phyloP scores from a whole-genome alignment of 495 filamentous ascomycete species.

The Podospora pseudocomata region DNA sequence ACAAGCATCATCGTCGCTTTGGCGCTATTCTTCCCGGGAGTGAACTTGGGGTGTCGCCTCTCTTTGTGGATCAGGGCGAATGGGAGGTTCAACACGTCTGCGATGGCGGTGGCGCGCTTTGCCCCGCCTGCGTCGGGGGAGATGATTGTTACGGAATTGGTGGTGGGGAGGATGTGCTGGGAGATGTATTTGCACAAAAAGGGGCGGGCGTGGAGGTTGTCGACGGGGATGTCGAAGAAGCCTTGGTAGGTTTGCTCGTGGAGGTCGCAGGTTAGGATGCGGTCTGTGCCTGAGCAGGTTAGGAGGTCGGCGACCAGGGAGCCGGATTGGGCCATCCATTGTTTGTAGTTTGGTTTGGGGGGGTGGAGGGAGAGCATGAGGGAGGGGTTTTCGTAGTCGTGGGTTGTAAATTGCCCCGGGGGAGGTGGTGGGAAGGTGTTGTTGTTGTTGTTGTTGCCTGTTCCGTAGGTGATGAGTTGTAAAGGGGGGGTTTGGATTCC shows the following conservation, averaged over 20 bases:
- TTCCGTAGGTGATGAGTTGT: too few species aligned
- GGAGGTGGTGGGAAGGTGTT: too few species aligned
- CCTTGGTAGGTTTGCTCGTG: slow-evolving; percentile 76
- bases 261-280: slow-evolving; percentile 94
- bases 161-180: slow-evolving; percentile 68
- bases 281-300: slow-evolving; percentile 92
- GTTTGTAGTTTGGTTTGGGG: slow-evolving; percentile 84
- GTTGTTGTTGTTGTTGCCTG: neutral
- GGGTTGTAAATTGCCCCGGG: slow-evolving; percentile 44
- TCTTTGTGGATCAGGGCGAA: slow-evolving; percentile 99
- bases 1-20: slow-evolving; percentile 86
- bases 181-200: slow-evolving; percentile 87
- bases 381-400: slow-evolving; percentile 56
- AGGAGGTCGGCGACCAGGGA: slow-evolving; percentile 91
- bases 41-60: slow-evolving; percentile 86
- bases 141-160: slow-evolving; percentile 78
- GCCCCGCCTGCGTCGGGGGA: slow-evolving; percentile 95
- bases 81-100: slow-evolving; percentile 84
- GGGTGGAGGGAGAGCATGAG: slow-evolving; percentile 55
- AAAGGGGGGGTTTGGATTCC: neutral
- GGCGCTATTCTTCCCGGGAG: slow-evolving; percentile 72
- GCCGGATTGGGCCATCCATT: slow-evolving; percentile 96
- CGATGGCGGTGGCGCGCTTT: slow-evolving; percentile 95
- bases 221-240: slow-evolving; percentile 97
- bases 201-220: slow-evolving; percentile 89